phyloP scores from a whole-genome alignment of 106 monocot genomes.

The Allium sativum region DNA sequence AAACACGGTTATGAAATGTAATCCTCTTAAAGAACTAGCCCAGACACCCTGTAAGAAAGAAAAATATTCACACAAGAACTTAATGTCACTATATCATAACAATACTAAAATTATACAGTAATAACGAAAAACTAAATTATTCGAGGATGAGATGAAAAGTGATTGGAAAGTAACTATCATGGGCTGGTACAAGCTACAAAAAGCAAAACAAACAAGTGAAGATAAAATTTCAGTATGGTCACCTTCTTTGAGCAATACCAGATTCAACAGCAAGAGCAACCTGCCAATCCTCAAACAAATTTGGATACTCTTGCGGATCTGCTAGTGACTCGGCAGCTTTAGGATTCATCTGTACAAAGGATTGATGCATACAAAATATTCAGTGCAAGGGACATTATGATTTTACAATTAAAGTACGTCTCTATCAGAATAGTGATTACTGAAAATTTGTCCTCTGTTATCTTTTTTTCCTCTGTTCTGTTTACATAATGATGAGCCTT shows the following conservation, averaged over 20 bases:
- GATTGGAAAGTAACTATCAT: not conserved
- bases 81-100: not conserved
- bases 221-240: not conserved
- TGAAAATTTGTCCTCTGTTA: too few species aligned
- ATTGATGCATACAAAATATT: not conserved
- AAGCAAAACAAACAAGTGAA: not conserved
- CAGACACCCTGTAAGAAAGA: too few species aligned
- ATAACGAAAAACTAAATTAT: not conserved
- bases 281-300: constrained; percentile 95
- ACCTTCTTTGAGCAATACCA: constrained; percentile 50
- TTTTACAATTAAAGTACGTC: too few species aligned
- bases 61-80: not conserved
- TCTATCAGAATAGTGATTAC: too few species aligned
- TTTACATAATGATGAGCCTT: too few species aligned
- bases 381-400: not conserved
- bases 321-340: constrained; percentile 97
- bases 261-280: constrained; percentile 78
- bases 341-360: constrained; percentile 51
- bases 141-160: not conserved
- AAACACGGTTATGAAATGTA: too few species aligned
- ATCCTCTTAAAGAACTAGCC: too few species aligned
- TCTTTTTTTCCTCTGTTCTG: too few species aligned
- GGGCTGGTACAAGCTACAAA: not conserved
- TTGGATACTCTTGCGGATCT: constrained; percentile 84
- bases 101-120: not conserved